These are phyloP conservation scores for Phoma sp. DNA, from an alignment of 2,329 filamentous ascomycete genomes.

Conservation along the genomic window DNA sequence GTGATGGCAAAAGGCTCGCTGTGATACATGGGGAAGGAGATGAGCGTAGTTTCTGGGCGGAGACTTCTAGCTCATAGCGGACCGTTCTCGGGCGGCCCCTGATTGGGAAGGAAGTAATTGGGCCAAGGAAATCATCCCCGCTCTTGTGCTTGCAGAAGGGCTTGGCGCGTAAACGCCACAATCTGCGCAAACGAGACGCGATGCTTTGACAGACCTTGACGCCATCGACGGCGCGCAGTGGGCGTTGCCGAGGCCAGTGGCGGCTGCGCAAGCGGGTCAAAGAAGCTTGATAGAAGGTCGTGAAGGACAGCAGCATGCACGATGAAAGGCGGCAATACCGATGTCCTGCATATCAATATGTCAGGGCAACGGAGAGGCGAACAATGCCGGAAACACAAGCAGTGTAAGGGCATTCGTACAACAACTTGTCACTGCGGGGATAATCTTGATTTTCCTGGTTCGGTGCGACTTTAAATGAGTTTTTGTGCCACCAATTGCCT, in stretches of 20 bases:
- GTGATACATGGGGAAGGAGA: constrained; percentile 33
- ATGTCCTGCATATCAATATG: constrained; percentile 1
- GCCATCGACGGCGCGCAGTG: background rate
- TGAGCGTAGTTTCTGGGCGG: constrained; percentile 22
- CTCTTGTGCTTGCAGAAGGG: constrained; percentile 7
- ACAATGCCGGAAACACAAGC: background rate
- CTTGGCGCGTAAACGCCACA: constrained; percentile 23
- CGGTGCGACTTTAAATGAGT: background rate
- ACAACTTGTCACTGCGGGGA: background rate
- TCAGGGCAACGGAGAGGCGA: background rate
- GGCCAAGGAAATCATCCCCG: constrained; percentile 20
- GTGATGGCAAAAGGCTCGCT: constrained; percentile 15
- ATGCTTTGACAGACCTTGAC: constrained; percentile 1
- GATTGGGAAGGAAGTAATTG: constrained; percentile 34
- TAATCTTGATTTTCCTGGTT: background rate
- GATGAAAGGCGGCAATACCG: background rate
- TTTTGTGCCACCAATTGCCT: too few relatives aligned
- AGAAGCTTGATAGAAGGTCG: constrained; percentile 8
- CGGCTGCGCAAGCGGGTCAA: background rate
- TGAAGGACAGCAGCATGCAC: background rate
- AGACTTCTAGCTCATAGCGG: constrained; percentile 17
- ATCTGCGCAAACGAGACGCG: constrained; percentile 15
- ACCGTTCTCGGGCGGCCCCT: constrained; percentile 18
- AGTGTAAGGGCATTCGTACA: background rate
- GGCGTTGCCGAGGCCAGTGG: constrained; percentile 11